Evolutionary conservation across 805 yeast species (phyloP).

Genomic region (Isabelozyma heimii): DNA sequence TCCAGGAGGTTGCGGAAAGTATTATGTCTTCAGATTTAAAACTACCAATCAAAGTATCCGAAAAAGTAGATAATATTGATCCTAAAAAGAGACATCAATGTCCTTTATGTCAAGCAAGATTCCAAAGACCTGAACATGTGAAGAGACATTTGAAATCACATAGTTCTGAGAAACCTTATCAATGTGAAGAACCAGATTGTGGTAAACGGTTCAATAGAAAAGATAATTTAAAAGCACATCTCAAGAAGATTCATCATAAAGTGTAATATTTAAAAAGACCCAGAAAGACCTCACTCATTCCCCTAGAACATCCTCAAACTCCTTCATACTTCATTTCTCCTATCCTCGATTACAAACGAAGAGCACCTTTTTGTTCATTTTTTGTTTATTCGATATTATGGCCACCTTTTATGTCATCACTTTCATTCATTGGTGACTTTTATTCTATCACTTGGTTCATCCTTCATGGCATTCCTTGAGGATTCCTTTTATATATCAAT

Average conservation of each 20-base stretch:
- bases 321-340: background rate
- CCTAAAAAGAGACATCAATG: slow-evolving; percentile 61
- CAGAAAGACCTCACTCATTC: too few relatives aligned
- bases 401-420: background rate
- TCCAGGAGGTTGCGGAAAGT: slow-evolving; percentile 13
- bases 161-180: slow-evolving; percentile 55
- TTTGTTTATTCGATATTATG: background rate
- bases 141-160: slow-evolving; percentile 61
- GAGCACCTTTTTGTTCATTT: background rate
- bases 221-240: slow-evolving; percentile 59
- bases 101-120: slow-evolving; percentile 59
- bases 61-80: slow-evolving; percentile 34
- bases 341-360: background rate
- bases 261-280: background rate
- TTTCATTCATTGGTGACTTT: background rate
- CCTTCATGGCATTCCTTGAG: background rate
- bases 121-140: slow-evolving; percentile 73
- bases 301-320: background rate
- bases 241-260: slow-evolving; percentile 56
- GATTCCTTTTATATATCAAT: too few relatives aligned
- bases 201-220: slow-evolving; percentile 57
- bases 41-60: slow-evolving; percentile 18
- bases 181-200: slow-evolving; percentile 50
- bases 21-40: slow-evolving; percentile 17
- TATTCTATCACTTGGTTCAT: background rate